These are phyloP conservation scores for Pyricularia pennisetigena DNA, from an alignment of 2,329 filamentous ascomycete genomes.

Conservation along the genomic window DNA sequence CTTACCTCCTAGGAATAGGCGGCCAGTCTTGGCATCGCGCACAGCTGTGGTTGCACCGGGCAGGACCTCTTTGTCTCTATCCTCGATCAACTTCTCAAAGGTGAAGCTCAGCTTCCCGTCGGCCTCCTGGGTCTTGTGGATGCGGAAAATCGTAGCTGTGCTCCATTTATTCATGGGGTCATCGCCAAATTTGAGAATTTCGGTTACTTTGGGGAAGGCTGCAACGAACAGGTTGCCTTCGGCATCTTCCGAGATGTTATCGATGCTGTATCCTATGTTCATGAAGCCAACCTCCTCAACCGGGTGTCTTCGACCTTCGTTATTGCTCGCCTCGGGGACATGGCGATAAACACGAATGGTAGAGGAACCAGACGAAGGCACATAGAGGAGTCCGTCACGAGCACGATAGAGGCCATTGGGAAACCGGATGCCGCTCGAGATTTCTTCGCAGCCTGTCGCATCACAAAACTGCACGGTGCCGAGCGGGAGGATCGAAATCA, in stretches of 20 bases:
- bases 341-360: conserved; percentile 11
- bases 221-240: conserved; percentile 17
- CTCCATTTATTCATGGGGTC: conserved; percentile 12
- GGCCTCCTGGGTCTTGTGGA: conserved; percentile 8
- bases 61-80: conserved; percentile 14
- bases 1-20: conserved; percentile 17
- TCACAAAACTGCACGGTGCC: conserved; percentile 20
- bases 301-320: not conserved
- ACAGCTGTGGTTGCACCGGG: conserved; percentile 15
- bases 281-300: conserved; percentile 8
- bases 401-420: conserved; percentile 21
- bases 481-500: conserved; percentile 14
- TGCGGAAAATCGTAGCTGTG: conserved; percentile 13
- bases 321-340: not conserved
- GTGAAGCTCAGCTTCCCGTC: conserved; percentile 6
- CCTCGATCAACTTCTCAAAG: conserved; percentile 18
- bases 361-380: conserved; percentile 17
- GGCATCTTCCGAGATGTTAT: conserved; percentile 17
- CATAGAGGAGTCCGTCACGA: conserved; percentile 19
- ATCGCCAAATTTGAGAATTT: conserved; percentile 8
- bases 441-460: conserved; percentile 11
- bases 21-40: conserved; percentile 18
- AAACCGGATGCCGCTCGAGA: conserved; percentile 13
- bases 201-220: conserved; percentile 11
- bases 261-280: conserved; percentile 13